Percentiles rank a stretch among this genome's conserved stretches.
Conservation (phyloP, 2,329 filamentous ascomycete genomes). For the Rosellinia necatrix region DNA sequence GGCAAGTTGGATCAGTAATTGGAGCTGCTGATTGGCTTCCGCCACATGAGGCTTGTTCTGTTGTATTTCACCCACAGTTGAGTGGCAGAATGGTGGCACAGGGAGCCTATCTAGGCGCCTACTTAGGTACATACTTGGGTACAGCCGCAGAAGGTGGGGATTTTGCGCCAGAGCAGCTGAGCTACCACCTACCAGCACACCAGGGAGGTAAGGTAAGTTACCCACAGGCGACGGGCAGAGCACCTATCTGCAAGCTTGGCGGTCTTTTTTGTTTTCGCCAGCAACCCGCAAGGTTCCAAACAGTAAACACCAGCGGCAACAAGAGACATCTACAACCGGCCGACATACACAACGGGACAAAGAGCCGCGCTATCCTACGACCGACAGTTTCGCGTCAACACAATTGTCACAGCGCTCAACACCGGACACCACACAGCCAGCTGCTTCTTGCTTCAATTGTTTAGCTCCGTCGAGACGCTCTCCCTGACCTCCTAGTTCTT, state of each 20-base stretch:
- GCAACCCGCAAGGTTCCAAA: constrained; percentile 8
- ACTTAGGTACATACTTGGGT: not conserved
- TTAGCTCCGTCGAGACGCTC: not conserved
- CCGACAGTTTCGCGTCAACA: too few relatives aligned
- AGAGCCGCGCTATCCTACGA: too few relatives aligned
- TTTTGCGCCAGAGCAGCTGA: too few relatives aligned
- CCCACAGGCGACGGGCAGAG: too few relatives aligned
- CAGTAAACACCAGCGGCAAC: not conserved
- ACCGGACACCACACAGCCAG: too few relatives aligned
- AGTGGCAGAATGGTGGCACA: not conserved
- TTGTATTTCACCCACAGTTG: constrained; percentile 13
- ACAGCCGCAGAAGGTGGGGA: too few relatives aligned
- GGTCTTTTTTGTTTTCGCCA: constrained; percentile 26
- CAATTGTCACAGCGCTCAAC: too few relatives aligned
- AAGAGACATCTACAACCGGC: too few relatives aligned
- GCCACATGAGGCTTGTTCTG: constrained; percentile 29
- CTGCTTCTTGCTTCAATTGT: not conserved
- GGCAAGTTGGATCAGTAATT: constrained; percentile 37
- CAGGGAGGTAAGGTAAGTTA: not conserved
- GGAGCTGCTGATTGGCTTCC: constrained; percentile 41
- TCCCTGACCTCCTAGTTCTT: not conserved
- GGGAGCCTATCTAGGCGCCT: not conserved
- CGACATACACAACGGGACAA: too few relatives aligned
- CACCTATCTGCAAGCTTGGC: constrained; percentile 5
- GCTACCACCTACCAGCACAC: not conserved